Evolutionary conservation across 768 basidiomycete species (phyloP), one percentile per base, ranked within the genome.

Genomic region (Trametes cubensis): DNA sequence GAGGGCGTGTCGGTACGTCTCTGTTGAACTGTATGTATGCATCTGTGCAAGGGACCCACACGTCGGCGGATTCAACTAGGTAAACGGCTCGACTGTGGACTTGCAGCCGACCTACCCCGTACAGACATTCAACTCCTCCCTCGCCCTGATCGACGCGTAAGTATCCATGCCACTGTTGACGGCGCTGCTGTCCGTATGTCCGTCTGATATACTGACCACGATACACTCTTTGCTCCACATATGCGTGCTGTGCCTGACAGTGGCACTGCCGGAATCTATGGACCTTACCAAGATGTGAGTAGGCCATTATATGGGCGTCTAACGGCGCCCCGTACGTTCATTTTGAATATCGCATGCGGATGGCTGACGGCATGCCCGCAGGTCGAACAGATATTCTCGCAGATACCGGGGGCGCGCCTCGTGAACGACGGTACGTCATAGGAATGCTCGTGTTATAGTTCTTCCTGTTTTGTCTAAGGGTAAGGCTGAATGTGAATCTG

Each of bases 111-210:
- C 89, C 1, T 92, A 91, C 71, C 79, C 87, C 26, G 76, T 75
- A 13, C 74, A 79, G 14, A 82, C 81, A 18, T 78, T 73, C 18
- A 86, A 84, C 64, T 73, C 70, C 1, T 88, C 89, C 0, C 69
- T 92, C 23, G 89, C 89, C 2, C 74, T 93, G 55, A 77, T 93
- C 58, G 91, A 93, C 69, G 78, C 89, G 91, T 92, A 62, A 62
- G 86, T 78, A 10, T 0, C 10, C 41, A 57, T 54, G 51, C 42
- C 50, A 25, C 39, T 46, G 11, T n/a, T 48, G 42, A 34, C 21
- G 39, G 58, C 2, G 30, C 38, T 15, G 50, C n/a, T 48, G 2
- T 23, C 39, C 26, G 1, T 26, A 38, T 23, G 40, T 15, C 26
- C 41, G 44, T 55, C 44, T 7, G 7, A 56, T 45, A 14, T 53